Evolutionary conservation across 768 basidiomycete species (phyloP), one percentile per base, ranked within the genome.

Genomic region (Ramaria sp.): DNA sequence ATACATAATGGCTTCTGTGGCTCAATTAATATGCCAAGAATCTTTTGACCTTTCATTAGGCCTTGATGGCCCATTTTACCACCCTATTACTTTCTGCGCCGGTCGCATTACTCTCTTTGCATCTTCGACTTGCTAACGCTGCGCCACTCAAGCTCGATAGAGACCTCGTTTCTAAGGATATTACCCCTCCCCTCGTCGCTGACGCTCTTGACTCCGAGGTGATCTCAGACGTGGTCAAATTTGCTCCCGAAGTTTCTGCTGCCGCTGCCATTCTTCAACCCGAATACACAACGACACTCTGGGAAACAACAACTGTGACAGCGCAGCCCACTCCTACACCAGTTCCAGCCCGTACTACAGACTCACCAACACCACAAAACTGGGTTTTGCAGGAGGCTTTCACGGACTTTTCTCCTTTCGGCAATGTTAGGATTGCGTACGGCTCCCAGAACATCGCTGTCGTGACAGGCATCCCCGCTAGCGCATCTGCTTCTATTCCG

Each of bases 361-460:
- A n/a, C n/a, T n/a, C 15, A 49, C 55, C 41, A 36, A 44, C 1
- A 41, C 48, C n/a, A 36, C 59, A 52, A 57, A 18, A 15, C n/a
- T 87, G 85, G 85, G 51, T 67, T 1, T 66, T 70, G 4, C 79
- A 83, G 0, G 58, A 69, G 0, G 66, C 72, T 20, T 78, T 85
- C 71, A 73, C 75, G 0, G 76, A 85, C 62, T 71, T 88, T 25
- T 66, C 71, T 34, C 59, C 77, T 2, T 87, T 85, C 73, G 77
- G 78, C 47, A 64, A 86, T 57, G 72, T 77, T 10, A 62, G 71
- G 50, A 83, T 82, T 62, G 70, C 80, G 0, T 74, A 71, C 44
- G 81, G 80, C 0, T 60, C 70, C 58, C 59, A 70, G 28, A 87
- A 86, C 64, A 64, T 86, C 55, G 69, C 70, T 50, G 67, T 87